Conservation (phyloP, 129 eudicot species). For the Flaveria bidentis region DNA sequence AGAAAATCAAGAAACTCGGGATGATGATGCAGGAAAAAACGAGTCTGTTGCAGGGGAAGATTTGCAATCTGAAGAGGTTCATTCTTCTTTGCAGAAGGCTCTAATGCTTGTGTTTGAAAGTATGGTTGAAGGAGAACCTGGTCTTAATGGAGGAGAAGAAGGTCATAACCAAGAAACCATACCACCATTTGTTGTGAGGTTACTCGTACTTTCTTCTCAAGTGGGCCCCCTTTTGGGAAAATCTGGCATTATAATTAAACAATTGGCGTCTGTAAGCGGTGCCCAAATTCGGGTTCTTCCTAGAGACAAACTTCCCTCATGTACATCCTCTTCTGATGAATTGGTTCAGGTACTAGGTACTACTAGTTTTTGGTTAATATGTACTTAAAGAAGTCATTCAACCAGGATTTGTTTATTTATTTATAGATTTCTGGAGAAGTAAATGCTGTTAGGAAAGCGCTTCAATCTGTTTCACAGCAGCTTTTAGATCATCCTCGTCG, state of each 20-base stretch:
- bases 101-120: slow-evolving; percentile 70
- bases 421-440: slow-evolving; percentile 64
- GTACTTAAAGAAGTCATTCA: neutral
- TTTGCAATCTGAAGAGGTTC: slow-evolving; percentile 45
- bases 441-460: slow-evolving; percentile 74
- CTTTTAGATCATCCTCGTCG: slow-evolving; percentile 49
- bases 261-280: slow-evolving; percentile 79
- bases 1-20: slow-evolving; percentile 32
- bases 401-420: slow-evolving; percentile 4
- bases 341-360: slow-evolving; percentile 68
- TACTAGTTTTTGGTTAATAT: slow-evolving; percentile 1
- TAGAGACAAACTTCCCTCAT: slow-evolving; percentile 67
- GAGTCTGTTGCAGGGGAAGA: slow-evolving; percentile 46
- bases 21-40: slow-evolving; percentile 41
- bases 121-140: slow-evolving; percentile 61
- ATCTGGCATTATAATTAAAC: slow-evolving; percentile 65
- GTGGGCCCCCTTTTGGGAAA: slow-evolving; percentile 72
- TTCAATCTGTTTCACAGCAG: slow-evolving; percentile 67
- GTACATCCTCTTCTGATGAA: slow-evolving; percentile 85
- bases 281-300: slow-evolving; percentile 82
- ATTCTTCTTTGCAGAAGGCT: slow-evolving; percentile 68
- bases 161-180: slow-evolving; percentile 37
- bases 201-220: slow-evolving; percentile 74
- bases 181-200: slow-evolving; percentile 46
- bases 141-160: slow-evolving; percentile 49